Percentiles rank a stretch among this genome's conserved stretches.
Evolutionary conservation across 2,329 filamentous ascomycete genomes (phyloP).

Genomic region (Sporothrix humicola): DNA sequence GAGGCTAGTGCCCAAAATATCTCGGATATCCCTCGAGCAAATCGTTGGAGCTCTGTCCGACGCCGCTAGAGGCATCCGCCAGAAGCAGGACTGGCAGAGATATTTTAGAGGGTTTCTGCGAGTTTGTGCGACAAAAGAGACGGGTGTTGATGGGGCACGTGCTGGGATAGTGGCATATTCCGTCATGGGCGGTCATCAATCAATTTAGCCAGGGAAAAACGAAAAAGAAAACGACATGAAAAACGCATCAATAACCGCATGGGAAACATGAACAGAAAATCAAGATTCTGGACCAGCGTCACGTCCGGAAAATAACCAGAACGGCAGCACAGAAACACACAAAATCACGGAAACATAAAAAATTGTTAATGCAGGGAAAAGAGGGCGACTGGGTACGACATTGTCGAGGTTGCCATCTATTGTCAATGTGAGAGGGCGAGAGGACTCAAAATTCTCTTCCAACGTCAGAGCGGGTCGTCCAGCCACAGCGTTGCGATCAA

Average conservation of each 20-base stretch:
- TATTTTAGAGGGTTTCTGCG: too few relatives aligned
- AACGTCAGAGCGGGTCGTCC: slow-evolving; percentile 29
- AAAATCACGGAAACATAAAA: not conserved
- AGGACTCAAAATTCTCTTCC: not conserved
- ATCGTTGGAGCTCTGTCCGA: not conserved
- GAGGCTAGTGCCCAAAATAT: not conserved
- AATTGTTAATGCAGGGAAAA: not conserved
- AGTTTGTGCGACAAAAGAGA: too few relatives aligned
- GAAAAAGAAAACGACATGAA: not conserved
- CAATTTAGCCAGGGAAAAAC: not conserved
- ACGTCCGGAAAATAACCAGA: not conserved
- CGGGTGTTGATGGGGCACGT: not conserved
- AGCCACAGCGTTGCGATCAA: slow-evolving; percentile 33
- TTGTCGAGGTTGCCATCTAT: too few relatives aligned
- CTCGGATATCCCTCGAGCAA: not conserved
- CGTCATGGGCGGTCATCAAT: not conserved
- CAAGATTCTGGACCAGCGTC: slow-evolving; percentile 18
- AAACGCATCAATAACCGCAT: not conserved
- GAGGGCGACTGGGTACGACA: not conserved
- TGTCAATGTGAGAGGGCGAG: too few relatives aligned
- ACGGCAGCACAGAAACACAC: not conserved
- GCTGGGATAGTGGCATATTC: not conserved
- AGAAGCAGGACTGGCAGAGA: too few relatives aligned
- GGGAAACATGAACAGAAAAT: not conserved
- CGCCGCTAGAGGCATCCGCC: not conserved